Conservation (phyloP, 257 asterid genomes). For the Catharanthus roseus region DNA sequence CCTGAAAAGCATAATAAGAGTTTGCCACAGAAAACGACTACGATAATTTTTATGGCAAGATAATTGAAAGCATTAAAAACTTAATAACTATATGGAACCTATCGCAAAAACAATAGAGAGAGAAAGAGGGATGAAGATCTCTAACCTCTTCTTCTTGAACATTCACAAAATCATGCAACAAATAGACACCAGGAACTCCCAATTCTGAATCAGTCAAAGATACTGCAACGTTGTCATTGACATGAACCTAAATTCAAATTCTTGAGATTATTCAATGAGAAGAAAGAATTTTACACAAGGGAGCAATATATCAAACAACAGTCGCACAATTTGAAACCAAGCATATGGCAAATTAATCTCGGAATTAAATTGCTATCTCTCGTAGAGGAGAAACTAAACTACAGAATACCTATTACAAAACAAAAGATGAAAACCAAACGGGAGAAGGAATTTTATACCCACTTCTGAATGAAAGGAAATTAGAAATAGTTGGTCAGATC, state of each 20-base stretch:
- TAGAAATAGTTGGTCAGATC: neutral
- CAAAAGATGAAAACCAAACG: neutral
- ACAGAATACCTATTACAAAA: neutral
- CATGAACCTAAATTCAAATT: conserved; percentile 33
- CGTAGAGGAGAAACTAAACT: neutral
- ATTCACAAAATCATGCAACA: conserved; percentile 62
- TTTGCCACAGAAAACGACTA: neutral
- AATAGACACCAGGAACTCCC: conserved; percentile 74
- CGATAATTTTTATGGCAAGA: neutral
- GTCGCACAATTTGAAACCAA: neutral
- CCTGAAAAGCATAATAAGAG: conserved; percentile 38
- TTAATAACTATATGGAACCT: neutral
- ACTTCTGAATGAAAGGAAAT: neutral
- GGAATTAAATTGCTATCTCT: neutral
- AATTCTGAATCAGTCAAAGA: conserved; percentile 66
- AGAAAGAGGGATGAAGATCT: conserved; percentile 16
- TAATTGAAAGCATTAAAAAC: neutral
- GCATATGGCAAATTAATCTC: neutral
- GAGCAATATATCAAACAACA: neutral
- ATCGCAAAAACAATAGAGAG: neutral
- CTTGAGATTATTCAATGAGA: neutral
- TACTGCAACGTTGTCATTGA: conserved; percentile 41
- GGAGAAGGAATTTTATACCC: neutral
- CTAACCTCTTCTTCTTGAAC: conserved; percentile 79
- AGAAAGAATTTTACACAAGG: neutral